phyloP scores from a whole-genome alignment of 805 yeast genomes.

The Yamadazyma insecticola region DNA sequence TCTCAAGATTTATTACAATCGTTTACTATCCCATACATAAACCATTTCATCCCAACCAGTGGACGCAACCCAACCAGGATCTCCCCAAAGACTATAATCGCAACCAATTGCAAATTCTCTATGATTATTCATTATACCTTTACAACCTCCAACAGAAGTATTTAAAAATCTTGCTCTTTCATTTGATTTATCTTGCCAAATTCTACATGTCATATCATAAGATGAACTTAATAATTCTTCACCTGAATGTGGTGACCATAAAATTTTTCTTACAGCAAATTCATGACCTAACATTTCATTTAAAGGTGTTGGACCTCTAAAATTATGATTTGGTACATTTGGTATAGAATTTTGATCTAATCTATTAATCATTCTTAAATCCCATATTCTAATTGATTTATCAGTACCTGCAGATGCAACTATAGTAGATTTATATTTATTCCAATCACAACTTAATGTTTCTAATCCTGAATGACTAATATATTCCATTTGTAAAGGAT shows the following conservation, averaged over 20 bases:
- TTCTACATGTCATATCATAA: slow-evolving; percentile 87
- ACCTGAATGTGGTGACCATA: slow-evolving; percentile 87
- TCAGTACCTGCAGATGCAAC: slow-evolving; percentile 93
- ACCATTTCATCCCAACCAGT: slow-evolving; percentile 97
- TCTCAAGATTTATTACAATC: slow-evolving; percentile 14
- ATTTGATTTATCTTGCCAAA: slow-evolving; percentile 76
- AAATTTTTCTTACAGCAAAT: slow-evolving; percentile 75
- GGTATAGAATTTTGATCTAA: slow-evolving; percentile 30
- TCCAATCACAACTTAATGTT: slow-evolving; percentile 79
- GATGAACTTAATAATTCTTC: slow-evolving; percentile 70
- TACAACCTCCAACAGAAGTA: slow-evolving; percentile 44
- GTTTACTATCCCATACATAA: slow-evolving; percentile 75
- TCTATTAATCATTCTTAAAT: slow-evolving; percentile 61
- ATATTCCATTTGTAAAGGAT: slow-evolving; percentile 55
- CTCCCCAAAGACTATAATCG: slow-evolving; percentile 97
- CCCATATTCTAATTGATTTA: slow-evolving; percentile 82
- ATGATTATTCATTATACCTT: slow-evolving; percentile 61
- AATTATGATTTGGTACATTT: slow-evolving; percentile 35
- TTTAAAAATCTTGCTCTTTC: slow-evolving; percentile 46
- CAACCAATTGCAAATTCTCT: slow-evolving; percentile 88
- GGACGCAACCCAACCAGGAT: slow-evolving; percentile 91
- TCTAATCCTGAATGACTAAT: slow-evolving; percentile 81
- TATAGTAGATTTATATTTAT: slow-evolving; percentile 75
- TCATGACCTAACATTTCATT: slow-evolving; percentile 85
- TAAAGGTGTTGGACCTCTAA: slow-evolving; percentile 59